Evolutionary conservation across 352 stramenopile species (phyloP).

Genomic region (Elongisporangium anandrum): DNA sequence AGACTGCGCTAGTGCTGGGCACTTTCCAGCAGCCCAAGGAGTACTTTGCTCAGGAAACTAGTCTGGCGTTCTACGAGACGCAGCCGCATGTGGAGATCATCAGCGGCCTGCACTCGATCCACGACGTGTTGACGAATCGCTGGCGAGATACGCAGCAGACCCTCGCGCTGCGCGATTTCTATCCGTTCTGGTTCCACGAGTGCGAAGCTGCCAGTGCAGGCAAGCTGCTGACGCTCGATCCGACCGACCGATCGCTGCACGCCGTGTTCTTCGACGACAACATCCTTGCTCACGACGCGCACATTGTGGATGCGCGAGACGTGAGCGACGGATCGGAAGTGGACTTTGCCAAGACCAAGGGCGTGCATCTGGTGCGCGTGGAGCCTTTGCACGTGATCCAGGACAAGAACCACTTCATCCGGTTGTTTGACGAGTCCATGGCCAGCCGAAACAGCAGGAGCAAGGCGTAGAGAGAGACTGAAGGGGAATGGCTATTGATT

Average conservation of each 20-base stretch:
- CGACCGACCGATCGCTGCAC: constrained; percentile 23
- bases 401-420: constrained; percentile 46
- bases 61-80: constrained; percentile 33
- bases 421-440: constrained; percentile 34
- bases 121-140: constrained; percentile 37
- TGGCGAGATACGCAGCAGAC: constrained; percentile 53
- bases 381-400: constrained; percentile 62
- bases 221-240: constrained; percentile 55
- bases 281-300: constrained; percentile 54
- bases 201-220: constrained; percentile 39
- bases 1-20: constrained; percentile 62
- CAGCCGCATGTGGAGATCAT: constrained; percentile 21
- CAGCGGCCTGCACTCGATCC: constrained; percentile 37
- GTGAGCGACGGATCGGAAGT: constrained; percentile 21
- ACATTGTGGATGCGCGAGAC: constrained; percentile 63
- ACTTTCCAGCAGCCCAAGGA: constrained; percentile 58
- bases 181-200: constrained; percentile 66
- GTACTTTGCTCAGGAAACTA: constrained; percentile 11
- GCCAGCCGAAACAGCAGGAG: background rate
- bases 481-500: too few species aligned
- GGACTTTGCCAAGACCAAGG: constrained; percentile 28
- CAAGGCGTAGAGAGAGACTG: too few species aligned
- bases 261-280: constrained; percentile 84
- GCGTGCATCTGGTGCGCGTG: constrained; percentile 55
- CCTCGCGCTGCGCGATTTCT: constrained; percentile 73